phyloP scores from a whole-genome alignment of 495 filamentous ascomycete species.

The Friedmanniomyces endolithicus region DNA sequence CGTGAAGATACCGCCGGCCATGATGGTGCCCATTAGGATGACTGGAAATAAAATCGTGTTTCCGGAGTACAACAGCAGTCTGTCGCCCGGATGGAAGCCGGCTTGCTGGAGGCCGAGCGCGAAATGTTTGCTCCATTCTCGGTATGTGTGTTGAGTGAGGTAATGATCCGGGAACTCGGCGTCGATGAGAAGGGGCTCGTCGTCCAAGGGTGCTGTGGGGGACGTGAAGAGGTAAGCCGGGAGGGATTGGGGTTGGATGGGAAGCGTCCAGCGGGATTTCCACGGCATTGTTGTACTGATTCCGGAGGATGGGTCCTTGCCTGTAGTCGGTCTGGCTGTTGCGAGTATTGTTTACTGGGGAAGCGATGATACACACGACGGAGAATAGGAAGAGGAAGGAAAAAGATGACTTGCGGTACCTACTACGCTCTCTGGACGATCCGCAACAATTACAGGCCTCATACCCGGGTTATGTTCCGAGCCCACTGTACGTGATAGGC shows the following conservation, averaged over 20 bases:
- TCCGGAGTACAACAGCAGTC: slow-evolving; percentile 44
- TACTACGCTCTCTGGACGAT: no score
- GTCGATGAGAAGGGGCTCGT: slow-evolving; percentile 39
- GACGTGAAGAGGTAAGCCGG: slow-evolving; percentile 40
- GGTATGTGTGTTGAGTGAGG: slow-evolving; percentile 46
- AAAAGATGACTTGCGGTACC: no score
- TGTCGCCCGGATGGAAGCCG: slow-evolving; percentile 56
- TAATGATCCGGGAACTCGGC: slow-evolving; percentile 43
- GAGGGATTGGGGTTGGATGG: slow-evolving; percentile 39
- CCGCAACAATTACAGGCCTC: no score
- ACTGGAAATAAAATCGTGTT: slow-evolving; percentile 55
- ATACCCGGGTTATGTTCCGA: no score
- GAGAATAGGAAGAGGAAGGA: no score
- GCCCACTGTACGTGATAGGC: no score
- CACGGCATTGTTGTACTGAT: slow-evolving; percentile 36
- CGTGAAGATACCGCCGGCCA: slow-evolving; percentile 68
- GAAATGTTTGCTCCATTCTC: slow-evolving; percentile 57
- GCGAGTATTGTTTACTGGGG: no score
- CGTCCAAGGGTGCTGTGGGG: slow-evolving; percentile 31
- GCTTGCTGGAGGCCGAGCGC: slow-evolving; percentile 54
- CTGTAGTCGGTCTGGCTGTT: no score
- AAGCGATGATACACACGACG: no score
- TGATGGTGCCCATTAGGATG: slow-evolving; percentile 57
- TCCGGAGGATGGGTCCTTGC: no score
- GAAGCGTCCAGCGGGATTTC: slow-evolving; percentile 39